Base-by-base conservation (phyloP, 2,329 filamentous ascomycete genomes). In the Colletotrichum orbiculare region DNA sequence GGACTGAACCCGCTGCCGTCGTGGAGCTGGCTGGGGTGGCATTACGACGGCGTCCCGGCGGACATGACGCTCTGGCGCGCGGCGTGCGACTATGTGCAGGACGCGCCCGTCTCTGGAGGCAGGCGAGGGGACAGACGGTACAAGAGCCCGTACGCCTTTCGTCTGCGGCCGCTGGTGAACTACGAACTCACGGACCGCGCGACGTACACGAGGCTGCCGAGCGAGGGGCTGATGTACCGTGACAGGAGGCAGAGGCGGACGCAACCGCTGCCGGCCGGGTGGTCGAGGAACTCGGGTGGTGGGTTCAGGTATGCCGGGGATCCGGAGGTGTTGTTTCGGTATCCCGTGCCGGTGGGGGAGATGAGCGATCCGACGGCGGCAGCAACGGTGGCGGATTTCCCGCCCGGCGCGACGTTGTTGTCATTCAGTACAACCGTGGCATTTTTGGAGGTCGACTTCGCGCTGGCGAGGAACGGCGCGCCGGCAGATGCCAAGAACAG, bases 21-120 rank as follows among this genome's bases (percentile, higher is more conserved):
- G 4, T 82, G 80, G 80, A 80, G 79, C 37, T 82, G 80, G 80
- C 78, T 82, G 76, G 80, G 80, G 25, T 82, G 80, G 80, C 81
- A 79, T 76, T 81, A 79, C 60, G 80, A 82, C 60, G 78, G 76
- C 35, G 73, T 81, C 12, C 75, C 79, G 6, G 77, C 79, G 12
- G 80, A 82, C 57, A 67, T 82, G 60, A 73, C 71, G 6, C 71
- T 82, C 10, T 82, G 80, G 80, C 75, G 75, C 52, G 78, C 79
- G 1, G 77, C 79, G 2, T 77, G 78, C 8, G 80, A 82, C 68
- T 82, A 81, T 56, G 75, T 82, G 9, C 77, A 80, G 65, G 75
- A 79, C 35, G 73, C 77, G 7, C 72, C 71, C 13, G 72, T 70
- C 9, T 66, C 72, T 1, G 69, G 69, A 5, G 77, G 75, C 50